Evolutionary conservation across 345 rosid species (phyloP).

Genomic region (Geranium rotundifolium): DNA sequence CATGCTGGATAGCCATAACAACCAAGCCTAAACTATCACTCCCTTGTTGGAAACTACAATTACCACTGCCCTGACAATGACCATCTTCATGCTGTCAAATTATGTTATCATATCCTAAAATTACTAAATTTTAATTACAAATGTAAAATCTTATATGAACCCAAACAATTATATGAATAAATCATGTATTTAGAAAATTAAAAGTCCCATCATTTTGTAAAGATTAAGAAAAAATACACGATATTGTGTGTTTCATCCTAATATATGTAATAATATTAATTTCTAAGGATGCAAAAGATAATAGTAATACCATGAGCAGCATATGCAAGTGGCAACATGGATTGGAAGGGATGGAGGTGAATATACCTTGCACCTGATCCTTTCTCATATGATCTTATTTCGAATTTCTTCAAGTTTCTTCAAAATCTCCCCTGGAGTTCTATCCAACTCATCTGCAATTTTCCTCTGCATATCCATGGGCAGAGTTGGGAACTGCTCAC

Average conservation of each 20-base stretch:
- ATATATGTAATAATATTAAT: too few relatives aligned
- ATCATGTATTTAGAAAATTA: not conserved
- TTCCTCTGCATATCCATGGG: slow-evolving; percentile 81
- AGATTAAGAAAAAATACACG: too few relatives aligned
- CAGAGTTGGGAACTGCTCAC: slow-evolving; percentile 91
- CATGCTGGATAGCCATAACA: not conserved
- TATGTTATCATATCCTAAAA: too few relatives aligned
- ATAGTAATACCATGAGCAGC: not conserved
- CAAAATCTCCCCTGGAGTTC: slow-evolving; percentile 90
- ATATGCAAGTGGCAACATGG: not conserved
- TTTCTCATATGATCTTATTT: slow-evolving; percentile 57
- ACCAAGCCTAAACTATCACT: not conserved
- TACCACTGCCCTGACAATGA: too few relatives aligned
- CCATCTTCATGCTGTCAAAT: too few relatives aligned
- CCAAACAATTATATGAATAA: too few relatives aligned
- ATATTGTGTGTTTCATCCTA: not conserved
- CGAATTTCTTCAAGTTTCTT: slow-evolving; percentile 94
- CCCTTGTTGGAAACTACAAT: not conserved
- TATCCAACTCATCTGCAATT: slow-evolving; percentile 89
- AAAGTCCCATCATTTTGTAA: not conserved
- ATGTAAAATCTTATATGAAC: too few relatives aligned
- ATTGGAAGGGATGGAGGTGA: not conserved
- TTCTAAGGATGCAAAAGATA: not conserved
- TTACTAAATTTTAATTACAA: too few relatives aligned
- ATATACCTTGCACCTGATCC: slow-evolving; percentile 5